A percentile compares a stretch with the other conserved stretches of the same genome.
These are phyloP conservation scores for Pterocarpus santalinus DNA, from an alignment of 306 rosid genomes.

Conservation along the genomic window DNA sequence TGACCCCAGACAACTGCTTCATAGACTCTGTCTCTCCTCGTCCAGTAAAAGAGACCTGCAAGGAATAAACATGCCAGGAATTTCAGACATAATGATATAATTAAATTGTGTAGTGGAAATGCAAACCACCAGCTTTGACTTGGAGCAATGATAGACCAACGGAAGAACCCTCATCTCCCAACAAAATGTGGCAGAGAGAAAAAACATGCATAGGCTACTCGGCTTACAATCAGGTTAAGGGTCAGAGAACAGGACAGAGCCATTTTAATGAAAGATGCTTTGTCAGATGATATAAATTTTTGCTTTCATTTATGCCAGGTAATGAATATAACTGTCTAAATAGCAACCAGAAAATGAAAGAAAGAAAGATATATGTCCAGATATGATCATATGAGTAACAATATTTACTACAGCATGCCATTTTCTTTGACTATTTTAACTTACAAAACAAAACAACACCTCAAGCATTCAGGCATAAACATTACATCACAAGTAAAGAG, in stretches of 20 bases:
- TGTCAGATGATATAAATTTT: constrained; percentile 8
- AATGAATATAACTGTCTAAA: constrained; percentile 23
- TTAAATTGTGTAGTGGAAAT: neutral
- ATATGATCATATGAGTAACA: constrained; percentile 21
- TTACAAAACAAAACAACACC: constrained; percentile 7
- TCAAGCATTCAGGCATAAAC: constrained; percentile 10
- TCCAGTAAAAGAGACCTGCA: constrained; percentile 96
- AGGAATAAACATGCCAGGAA: constrained; percentile 39
- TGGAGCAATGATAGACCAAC: constrained; percentile 27
- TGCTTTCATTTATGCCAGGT: constrained; percentile 1
- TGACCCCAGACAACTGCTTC: constrained; percentile 99
- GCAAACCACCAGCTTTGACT: constrained; percentile 1
- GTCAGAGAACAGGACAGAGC: constrained; percentile 1
- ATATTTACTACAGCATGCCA: neutral
- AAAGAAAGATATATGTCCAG: constrained; percentile 22
- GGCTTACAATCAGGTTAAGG: constrained; percentile 31
- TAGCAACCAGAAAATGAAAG: constrained; percentile 6
- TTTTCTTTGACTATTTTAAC: constrained; percentile 2
- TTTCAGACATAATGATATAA: constrained; percentile 28
- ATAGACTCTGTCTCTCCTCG: constrained; percentile 99
- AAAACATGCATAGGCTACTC: neutral
- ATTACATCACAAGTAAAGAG: constrained; percentile 14
- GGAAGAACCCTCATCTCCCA: constrained; percentile 34
- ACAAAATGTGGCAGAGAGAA: constrained; percentile 20
- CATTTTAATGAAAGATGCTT: neutral